Conservation (phyloP, 2,329 filamentous ascomycete species). For the Trichoderma arundinaceum region DNA sequence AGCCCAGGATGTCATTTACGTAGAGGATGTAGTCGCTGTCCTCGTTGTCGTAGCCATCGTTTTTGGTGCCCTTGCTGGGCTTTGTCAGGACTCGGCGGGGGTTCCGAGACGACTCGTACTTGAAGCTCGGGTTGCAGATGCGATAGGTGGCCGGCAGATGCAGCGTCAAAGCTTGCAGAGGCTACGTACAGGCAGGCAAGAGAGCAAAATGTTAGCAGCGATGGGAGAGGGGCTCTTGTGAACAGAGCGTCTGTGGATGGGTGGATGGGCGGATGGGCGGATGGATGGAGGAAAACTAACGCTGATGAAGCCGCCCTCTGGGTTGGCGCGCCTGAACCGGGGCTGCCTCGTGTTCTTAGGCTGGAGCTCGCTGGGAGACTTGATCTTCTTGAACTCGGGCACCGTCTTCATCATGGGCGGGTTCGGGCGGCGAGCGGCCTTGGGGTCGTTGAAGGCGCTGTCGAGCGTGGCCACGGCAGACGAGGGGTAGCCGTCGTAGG, state of each 20-base stretch:
- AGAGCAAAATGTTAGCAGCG: background rate
- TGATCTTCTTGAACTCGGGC: constrained; percentile 84
- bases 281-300: constrained; percentile 58
- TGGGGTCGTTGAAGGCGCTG: constrained; percentile 64
- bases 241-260: too few species aligned
- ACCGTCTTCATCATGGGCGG: constrained; percentile 66
- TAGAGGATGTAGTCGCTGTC: constrained; percentile 99
- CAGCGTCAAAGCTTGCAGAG: constrained; percentile 90
- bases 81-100: constrained; percentile 95
- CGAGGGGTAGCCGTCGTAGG: constrained; percentile 76
- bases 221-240: too few species aligned
- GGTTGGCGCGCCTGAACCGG: constrained; percentile 88
- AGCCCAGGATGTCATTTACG: constrained; percentile 97
- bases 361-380: constrained; percentile 73
- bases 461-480: constrained; percentile 75
- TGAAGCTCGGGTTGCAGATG: constrained; percentile 97
- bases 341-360: constrained; percentile 87
- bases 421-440: constrained; percentile 62
- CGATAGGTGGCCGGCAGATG: constrained; percentile 95
- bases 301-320: constrained; percentile 97
- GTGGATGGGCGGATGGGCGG: too few species aligned
- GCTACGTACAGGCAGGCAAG: constrained; percentile 55
- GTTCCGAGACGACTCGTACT: constrained; percentile 97
- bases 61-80: constrained; percentile 97
- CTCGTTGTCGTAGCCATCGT: constrained; percentile 98